Evolutionary conservation across 2,329 filamentous ascomycete species (phyloP).

Genomic region (Apiospora phragmitis): DNA sequence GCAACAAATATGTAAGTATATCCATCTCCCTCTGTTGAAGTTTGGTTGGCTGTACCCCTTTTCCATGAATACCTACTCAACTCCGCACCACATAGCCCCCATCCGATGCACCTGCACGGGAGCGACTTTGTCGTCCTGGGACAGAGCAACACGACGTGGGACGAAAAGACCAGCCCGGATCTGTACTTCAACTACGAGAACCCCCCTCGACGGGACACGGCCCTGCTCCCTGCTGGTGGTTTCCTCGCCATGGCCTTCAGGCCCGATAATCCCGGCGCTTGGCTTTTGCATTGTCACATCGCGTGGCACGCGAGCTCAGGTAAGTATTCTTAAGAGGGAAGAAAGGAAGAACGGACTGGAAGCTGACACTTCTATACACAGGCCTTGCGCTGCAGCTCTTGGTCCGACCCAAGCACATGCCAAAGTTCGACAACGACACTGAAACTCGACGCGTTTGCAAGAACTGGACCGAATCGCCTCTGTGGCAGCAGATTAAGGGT

Average conservation of each 20-base stretch:
- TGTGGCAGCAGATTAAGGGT: neutral
- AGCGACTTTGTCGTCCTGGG: conserved; percentile 34
- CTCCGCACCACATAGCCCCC: conserved; percentile 24
- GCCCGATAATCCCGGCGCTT: conserved; percentile 49
- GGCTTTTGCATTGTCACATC: conserved; percentile 48
- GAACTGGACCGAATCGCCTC: conserved; percentile 13
- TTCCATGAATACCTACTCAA: neutral
- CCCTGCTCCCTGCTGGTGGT: conserved; percentile 40
- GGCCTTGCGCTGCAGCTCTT: conserved; percentile 29
- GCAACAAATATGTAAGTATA: conserved; percentile 19
- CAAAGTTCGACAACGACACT: conserved; percentile 4
- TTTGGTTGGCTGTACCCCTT: too few relatives aligned
- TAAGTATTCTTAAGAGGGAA: neutral
- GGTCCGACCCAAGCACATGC: conserved; percentile 17
- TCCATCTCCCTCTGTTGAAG: too few relatives aligned
- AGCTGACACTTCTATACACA: conserved; percentile 21
- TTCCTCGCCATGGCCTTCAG: conserved; percentile 47
- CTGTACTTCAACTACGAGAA: conserved; percentile 40
- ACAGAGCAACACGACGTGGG: conserved; percentile 13
- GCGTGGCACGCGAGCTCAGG: conserved; percentile 43
- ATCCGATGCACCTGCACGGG: conserved; percentile 31
- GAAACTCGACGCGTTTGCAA: conserved; percentile 17
- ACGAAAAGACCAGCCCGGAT: conserved; percentile 21
- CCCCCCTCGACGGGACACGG: conserved; percentile 44
- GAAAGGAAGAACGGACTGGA: neutral